Conservation (phyloP, 1,284 basidiomycete genomes). For the Marasmius fiardii region DNA sequence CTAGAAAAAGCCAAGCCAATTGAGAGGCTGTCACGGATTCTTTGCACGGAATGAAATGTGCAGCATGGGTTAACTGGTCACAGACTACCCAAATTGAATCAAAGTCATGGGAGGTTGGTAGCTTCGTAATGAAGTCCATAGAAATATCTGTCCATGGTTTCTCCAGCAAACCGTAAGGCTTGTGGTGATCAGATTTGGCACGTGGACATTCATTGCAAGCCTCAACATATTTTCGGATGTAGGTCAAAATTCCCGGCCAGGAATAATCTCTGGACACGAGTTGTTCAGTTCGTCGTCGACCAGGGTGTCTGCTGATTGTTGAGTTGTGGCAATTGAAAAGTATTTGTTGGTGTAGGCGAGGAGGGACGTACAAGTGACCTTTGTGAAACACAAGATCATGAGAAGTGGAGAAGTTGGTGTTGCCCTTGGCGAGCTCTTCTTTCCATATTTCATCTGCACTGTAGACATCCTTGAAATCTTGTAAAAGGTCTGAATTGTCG, state of each 20-base stretch:
- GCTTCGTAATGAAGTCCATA: slow-evolving; percentile 37
- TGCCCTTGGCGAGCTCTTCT: slow-evolving; percentile 22
- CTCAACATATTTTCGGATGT: slow-evolving; percentile 26
- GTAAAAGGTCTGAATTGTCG: slow-evolving; percentile 27
- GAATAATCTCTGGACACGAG: slow-evolving; percentile 23
- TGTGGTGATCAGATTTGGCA: slow-evolving; percentile 26
- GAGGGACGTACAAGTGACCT: slow-evolving; percentile 33
- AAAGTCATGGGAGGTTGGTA: slow-evolving; percentile 29
- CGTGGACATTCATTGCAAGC: slow-evolving; percentile 30
- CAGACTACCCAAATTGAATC: too few relatives aligned
- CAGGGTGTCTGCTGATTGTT: slow-evolving; percentile 26
- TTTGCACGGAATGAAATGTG: slow-evolving; percentile 25
- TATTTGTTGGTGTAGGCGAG: slow-evolving; percentile 24
- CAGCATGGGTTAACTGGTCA: slow-evolving; percentile 33
- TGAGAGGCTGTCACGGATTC: slow-evolving; percentile 1
- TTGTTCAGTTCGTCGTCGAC: slow-evolving; percentile 19
- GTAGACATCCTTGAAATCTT: slow-evolving; percentile 24
- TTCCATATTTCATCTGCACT: slow-evolving; percentile 27
- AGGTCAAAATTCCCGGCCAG: slow-evolving; percentile 27
- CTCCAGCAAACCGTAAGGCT: slow-evolving; percentile 30
- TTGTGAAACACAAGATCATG: slow-evolving; percentile 30
- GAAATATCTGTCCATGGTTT: slow-evolving; percentile 31
- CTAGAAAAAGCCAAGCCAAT: slow-evolving; percentile 27
- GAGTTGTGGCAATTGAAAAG: slow-evolving; percentile 25
- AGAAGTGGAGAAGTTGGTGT: slow-evolving; percentile 23